Conservation (phyloP, 352 stramenopile species). For the Phytophthora niederhauseri region DNA sequence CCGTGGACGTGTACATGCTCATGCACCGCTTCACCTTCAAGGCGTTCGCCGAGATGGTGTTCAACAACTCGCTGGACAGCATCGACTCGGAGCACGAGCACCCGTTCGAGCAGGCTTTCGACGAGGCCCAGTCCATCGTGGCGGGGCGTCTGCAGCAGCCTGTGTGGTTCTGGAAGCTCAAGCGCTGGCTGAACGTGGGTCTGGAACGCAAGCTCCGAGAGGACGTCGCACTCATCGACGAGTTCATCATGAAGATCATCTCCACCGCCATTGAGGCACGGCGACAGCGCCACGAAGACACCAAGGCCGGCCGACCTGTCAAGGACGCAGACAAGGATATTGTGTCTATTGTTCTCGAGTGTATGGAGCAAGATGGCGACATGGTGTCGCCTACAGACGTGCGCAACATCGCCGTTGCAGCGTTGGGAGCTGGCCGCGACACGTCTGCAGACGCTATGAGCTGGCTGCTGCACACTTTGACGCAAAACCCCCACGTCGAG, state of each 20-base stretch:
- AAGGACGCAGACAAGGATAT: conserved; percentile 26
- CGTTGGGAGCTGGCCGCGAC: conserved; percentile 69
- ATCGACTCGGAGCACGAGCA: conserved; percentile 50
- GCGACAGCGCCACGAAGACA: conserved; percentile 19
- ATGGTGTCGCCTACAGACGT: conserved; percentile 44
- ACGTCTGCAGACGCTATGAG: conserved; percentile 58
- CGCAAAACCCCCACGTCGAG: conserved; percentile 49
- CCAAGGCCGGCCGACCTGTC: conserved; percentile 17
- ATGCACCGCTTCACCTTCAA: conserved; percentile 56
- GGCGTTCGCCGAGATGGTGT: conserved; percentile 52
- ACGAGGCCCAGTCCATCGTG: conserved; percentile 43
- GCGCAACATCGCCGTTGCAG: conserved; percentile 69
- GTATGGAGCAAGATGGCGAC: conserved; percentile 32
- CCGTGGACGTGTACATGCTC: conserved; percentile 44
- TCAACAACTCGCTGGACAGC: conserved; percentile 43
- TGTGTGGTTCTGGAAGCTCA: conserved; percentile 50
- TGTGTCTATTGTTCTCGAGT: conserved; percentile 40
- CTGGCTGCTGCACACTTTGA: conserved; percentile 76
- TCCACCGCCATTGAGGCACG: conserved; percentile 33
- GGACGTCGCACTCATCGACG: conserved; percentile 36
- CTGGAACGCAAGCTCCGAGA: conserved; percentile 37
- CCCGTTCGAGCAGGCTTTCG: conserved; percentile 43
- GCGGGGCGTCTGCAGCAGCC: conserved; percentile 35
- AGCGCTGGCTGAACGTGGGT: conserved; percentile 49
- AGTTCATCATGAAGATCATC: conserved; percentile 50